Base-by-base conservation (phyloP, 768 basidiomycete species). In the Psilocybe cyanescens region DNA sequence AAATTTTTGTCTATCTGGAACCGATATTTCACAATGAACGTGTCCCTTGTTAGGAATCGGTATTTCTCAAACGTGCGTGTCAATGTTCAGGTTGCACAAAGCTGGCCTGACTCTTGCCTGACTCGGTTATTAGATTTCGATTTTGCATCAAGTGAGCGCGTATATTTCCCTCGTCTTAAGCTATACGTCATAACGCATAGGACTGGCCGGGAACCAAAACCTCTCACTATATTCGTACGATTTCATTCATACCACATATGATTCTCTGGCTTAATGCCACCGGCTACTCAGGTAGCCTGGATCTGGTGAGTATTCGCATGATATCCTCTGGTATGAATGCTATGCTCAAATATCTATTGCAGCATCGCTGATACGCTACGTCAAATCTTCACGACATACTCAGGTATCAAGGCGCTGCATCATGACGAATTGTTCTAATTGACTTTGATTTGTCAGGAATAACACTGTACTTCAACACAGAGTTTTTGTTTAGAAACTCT, bases 1-100 rank as follows among this genome's bases (percentile, higher is more conserved):
- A 29, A 28, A n/a, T 35, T 37, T 2, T 30, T 14, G 3, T 6
- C 24, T 4, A n/a, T 30, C 30, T 12, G 31, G 4, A 14, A 19
- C 16, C 16, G 8, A 7, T 9, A 6, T 29, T 3, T 8, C 8
- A 14, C 12, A 8, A 12, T 35, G 47, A 39, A 14, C 24, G 14
- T 11, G 12, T 49, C n/a, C 12, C 44, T 28, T 28, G 12, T n/a
- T 14, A 60, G 59, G 59, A 7, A 19, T 60, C 6, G 59, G 59
- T 4, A 60, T 60, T 1, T 60, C 59, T 14, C 59, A 60, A 14
- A 60, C 59, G 59, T 60, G 24, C 16, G 59, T 55, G 24, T 39
- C 24, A 6, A 29, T 3, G 1, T 19, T 29, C 1, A 19, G 1
- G 4, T 35, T 19, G 16, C 17, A 17, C 51, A 35, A 8, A 37